Evolutionary conservation across 2,329 filamentous ascomycete species (phyloP).

Genomic region (Emergomyces orientalis): DNA sequence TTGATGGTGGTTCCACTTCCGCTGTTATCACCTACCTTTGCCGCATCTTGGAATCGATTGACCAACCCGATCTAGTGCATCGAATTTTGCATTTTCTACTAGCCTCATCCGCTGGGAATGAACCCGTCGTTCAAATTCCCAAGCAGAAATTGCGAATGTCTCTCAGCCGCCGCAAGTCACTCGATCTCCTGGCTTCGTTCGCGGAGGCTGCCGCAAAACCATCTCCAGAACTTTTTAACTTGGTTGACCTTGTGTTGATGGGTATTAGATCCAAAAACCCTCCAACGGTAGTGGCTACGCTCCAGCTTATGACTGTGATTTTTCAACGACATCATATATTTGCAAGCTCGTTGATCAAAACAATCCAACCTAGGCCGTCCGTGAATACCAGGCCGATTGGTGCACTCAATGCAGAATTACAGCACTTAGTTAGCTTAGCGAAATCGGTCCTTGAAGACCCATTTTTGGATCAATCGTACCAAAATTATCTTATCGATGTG

Average conservation of each 20-base stretch:
- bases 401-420: slow-evolving; percentile 34
- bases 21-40: slow-evolving; percentile 90
- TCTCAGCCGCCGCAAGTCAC: slow-evolving; percentile 69
- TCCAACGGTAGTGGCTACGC: slow-evolving; percentile 80
- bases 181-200: slow-evolving; percentile 75
- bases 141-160: slow-evolving; percentile 53
- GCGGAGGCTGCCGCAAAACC: slow-evolving; percentile 64
- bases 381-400: slow-evolving; percentile 28
- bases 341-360: slow-evolving; percentile 58
- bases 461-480: slow-evolving; percentile 34
- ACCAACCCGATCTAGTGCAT: slow-evolving; percentile 89
- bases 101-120: slow-evolving; percentile 51
- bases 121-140: slow-evolving; percentile 35
- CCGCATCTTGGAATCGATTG: slow-evolving; percentile 79
- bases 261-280: slow-evolving; percentile 75
- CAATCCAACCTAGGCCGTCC: slow-evolving; percentile 30
- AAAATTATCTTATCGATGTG: slow-evolving; percentile 42
- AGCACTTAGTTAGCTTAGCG: slow-evolving; percentile 30
- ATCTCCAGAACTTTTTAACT: slow-evolving; percentile 82
- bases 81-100: slow-evolving; percentile 88
- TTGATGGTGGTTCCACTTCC: slow-evolving; percentile 91
- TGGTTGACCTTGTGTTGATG: slow-evolving; percentile 81
- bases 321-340: slow-evolving; percentile 81
- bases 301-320: slow-evolving; percentile 79
- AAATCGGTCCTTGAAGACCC: slow-evolving; percentile 31